Evolutionary conservation across 495 filamentous ascomycete genomes (phyloP), one percentile per base, ranked within the genome.

Genomic region (Tuber magnatum): DNA sequence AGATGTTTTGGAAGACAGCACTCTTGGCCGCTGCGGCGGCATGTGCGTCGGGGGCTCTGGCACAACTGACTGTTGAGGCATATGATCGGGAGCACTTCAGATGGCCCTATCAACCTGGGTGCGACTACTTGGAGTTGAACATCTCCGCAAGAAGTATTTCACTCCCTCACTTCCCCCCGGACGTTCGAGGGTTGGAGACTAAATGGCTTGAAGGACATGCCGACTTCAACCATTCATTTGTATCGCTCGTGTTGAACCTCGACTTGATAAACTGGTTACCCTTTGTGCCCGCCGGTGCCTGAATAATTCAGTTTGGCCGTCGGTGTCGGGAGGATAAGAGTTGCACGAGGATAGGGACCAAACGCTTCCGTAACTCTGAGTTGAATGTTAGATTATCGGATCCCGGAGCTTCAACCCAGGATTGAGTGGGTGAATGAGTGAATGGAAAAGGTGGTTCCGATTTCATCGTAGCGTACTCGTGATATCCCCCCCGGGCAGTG

Each of bases 101-200:
- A 35, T 74, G 35, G 65, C 65, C 56, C 16, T 68, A 70, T 38
- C 12, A 44, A 20, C 24, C 44, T 5, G 73, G 73, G 12, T 74
- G 73, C 10, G 24, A n/a, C 38, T 43, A 70, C 70, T 48, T 74
- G 9, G 43, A 74, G 68, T 39, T 74, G 41, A 74, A 74, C 24
- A n/a, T 74, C 12, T 39, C 43, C 22, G 73, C 73, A 46, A 18
- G 32, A 70, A 56, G 73, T 74, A 56, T 42, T 32, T 38, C 48
- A 22, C 6, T 56, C 48, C 18, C 20, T 48, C 48, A 22, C 24
- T 7, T 22, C 4, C 51, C 4, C 22, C 38, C 1, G 28, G 10
- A 40, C 28, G n/a, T 46, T 40, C 39, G 40, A n/a, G 22, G 35
- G 38, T 44, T 24, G n/a, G 20, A 39, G 14, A 69, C 38, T 71